Evolutionary conservation across 106 monocot genomes (phyloP), one percentile per base, ranked within the genome.

Genomic region (Dendrobium officinale): DNA sequence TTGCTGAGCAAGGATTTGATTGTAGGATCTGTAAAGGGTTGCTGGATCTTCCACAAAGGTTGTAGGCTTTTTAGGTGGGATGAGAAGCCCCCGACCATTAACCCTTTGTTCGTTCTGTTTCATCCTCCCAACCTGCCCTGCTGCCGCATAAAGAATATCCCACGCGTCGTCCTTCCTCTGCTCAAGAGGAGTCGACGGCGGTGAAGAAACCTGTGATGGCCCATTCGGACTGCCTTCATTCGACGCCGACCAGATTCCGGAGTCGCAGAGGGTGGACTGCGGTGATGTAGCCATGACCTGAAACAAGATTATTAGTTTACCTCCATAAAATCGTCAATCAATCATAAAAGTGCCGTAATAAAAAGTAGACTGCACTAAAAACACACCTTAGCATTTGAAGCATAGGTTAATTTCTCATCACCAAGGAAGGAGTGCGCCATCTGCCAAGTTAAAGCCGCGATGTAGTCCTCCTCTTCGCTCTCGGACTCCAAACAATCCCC

Each of bases 401-500:
- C 37, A 42, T 0, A 5, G 9, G 4, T 15, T 17, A n/a, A 16
- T 9, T 45, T 76, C 47, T 87, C 81, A 79, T 85, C 88, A 0
- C 68, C 75, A 17, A 91, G 86, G 78, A 88, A 82, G 42, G 67
- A 79, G 67, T 79, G 82, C 4, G 86, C 85, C 83, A 89, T 84
- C 82, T 77, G 83, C 9, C 77, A 85, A 5, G 88, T 76, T 24
- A 91, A 77, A 66, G 83, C 86, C 18, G 87, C 85, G 72, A 87
- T 42, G 82, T 72, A 87, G 22, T 86, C 88, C 75, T 88, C 90
- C 79, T 93, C 88, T 51, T 88, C 88, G 87, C 81, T 79, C 77
- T 84, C 86, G 26, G 83, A 77, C 73, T 67, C 83, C 42, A 61
- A 72, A 73, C 77, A 55, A 55, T 77, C 81, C 55, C 73, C 81